These are phyloP conservation scores for Apiospora kogelbergensis DNA, from an alignment of 2,329 filamentous ascomycete genomes.

Conservation along the genomic window DNA sequence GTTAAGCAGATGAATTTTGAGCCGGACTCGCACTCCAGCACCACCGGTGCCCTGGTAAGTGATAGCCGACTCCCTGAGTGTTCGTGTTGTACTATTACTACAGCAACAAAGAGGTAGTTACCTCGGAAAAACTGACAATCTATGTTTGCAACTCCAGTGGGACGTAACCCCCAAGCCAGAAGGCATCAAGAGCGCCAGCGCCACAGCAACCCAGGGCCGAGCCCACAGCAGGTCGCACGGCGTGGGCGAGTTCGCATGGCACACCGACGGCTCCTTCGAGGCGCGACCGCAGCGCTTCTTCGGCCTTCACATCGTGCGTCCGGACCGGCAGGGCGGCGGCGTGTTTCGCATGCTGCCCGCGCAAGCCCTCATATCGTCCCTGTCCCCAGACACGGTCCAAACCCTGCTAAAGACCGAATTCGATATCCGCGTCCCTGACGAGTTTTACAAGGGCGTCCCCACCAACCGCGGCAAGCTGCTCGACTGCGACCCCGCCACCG, in stretches of 20 bases:
- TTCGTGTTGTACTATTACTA: too few species aligned
- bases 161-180: not conserved
- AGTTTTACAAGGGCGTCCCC: not conserved
- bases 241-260: not conserved
- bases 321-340: conserved; percentile 14
- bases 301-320: not conserved
- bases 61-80: not conserved
- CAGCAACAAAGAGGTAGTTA: too few species aligned
- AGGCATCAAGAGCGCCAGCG: not conserved
- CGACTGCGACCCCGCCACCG: not conserved
- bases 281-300: not conserved
- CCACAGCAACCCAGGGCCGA: not conserved
- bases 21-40: not conserved
- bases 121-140: too few species aligned
- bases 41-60: not conserved
- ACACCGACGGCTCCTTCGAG: not conserved
- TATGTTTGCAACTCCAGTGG: not conserved
- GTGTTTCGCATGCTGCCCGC: conserved; percentile 4
- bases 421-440: not conserved
- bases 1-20: not conserved
- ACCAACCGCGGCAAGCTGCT: not conserved
- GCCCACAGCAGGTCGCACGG: not conserved
- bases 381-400: not conserved
- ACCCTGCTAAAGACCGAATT: not conserved
- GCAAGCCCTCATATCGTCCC: not conserved